phyloP scores from a whole-genome alignment of 768 basidiomycete species.

The Auriscalpium vulgare region DNA sequence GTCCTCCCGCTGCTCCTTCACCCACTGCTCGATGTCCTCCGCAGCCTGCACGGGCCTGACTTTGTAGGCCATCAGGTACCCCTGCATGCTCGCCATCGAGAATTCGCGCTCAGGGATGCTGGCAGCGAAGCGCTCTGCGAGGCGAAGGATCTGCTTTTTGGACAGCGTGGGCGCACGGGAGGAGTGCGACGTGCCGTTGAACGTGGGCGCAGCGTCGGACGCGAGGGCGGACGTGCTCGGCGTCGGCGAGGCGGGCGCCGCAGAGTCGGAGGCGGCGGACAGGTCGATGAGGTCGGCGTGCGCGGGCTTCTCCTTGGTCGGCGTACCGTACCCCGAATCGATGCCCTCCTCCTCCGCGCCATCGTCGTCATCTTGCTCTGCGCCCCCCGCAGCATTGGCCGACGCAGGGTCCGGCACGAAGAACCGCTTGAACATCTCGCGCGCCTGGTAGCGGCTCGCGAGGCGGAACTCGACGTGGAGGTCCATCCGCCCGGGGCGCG shows the following conservation, averaged over 20 bases:
- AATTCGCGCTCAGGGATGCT: constrained; percentile 40
- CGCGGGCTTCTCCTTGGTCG: not conserved
- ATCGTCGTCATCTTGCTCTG: constrained; percentile 21
- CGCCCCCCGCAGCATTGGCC: constrained; percentile 12
- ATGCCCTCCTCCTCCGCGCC: constrained; percentile 12
- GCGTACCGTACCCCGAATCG: constrained; percentile 13
- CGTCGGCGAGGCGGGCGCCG: not conserved
- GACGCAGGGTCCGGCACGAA: constrained; percentile 40
- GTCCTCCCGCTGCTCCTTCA: constrained; percentile 33
- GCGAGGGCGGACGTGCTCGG: not conserved
- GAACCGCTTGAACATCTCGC: constrained; percentile 59
- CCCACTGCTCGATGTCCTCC: constrained; percentile 36
- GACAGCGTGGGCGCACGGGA: constrained; percentile 32
- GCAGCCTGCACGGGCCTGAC: constrained; percentile 49
- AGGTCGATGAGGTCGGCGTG: constrained; percentile 3
- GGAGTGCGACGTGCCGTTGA: constrained; percentile 5
- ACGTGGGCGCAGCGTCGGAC: not conserved
- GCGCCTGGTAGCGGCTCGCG: constrained; percentile 63
- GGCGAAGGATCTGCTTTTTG: constrained; percentile 27
- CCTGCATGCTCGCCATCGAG: constrained; percentile 38
- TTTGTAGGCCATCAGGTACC: constrained; percentile 67
- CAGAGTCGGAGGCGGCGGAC: not conserved
- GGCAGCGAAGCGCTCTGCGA: constrained; percentile 50
- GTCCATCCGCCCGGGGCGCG: constrained; percentile 76
- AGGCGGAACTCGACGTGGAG: constrained; percentile 69